Conservation (phyloP, 2,329 filamentous ascomycete genomes). For the Annulohypoxylon truncatum region DNA sequence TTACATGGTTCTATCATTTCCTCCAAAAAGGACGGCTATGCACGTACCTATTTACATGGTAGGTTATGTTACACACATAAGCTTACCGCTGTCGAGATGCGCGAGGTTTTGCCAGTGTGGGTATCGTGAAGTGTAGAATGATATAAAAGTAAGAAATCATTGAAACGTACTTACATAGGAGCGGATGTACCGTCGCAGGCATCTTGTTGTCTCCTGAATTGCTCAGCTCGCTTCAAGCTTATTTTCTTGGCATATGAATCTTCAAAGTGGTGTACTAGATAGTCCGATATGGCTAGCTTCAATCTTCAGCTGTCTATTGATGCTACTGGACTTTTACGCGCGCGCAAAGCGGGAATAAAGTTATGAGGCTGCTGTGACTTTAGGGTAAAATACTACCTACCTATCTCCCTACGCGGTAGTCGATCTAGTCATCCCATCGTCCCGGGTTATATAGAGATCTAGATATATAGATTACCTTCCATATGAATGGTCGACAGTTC, state of each 20-base stretch:
- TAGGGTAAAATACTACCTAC: slow-evolving; percentile 21
- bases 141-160: neutral
- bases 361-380: slow-evolving; percentile 24
- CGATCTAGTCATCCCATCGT: slow-evolving; percentile 25
- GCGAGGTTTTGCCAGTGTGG: neutral
- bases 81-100: slow-evolving; percentile 13
- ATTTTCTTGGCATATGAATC: slow-evolving; percentile 47
- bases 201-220: neutral
- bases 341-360: slow-evolving; percentile 19
- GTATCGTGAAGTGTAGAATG: neutral
- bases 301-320: slow-evolving; percentile 12
- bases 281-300: slow-evolving; percentile 43
- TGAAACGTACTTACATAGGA: neutral
- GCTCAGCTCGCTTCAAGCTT: slow-evolving; percentile 38
- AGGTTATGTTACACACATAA: slow-evolving; percentile 19
- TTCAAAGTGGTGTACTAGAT: slow-evolving; percentile 33
- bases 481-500: neutral
- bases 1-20: slow-evolving; percentile 15
- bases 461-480: neutral
- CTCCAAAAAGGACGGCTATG: neutral
- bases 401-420: slow-evolving; percentile 18
- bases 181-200: neutral
- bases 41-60: neutral
- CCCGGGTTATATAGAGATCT: slow-evolving; percentile 16
- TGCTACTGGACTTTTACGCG: neutral